Conservation (phyloP, 2,329 filamentous ascomycete genomes). For the Ceratocystis diversiconidia region DNA sequence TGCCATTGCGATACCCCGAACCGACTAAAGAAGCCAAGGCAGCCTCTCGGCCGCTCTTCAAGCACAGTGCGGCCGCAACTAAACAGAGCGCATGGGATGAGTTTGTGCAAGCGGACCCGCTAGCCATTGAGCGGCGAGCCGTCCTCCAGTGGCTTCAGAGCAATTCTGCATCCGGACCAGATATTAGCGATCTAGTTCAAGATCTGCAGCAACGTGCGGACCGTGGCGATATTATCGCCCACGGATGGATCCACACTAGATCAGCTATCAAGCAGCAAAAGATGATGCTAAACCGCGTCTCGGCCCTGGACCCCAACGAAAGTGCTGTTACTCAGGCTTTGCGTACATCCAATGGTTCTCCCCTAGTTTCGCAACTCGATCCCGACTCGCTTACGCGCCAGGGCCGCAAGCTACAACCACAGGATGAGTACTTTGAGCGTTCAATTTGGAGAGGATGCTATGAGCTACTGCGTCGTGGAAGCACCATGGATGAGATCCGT, state of each 20-base stretch:
- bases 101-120: slow-evolving; percentile 58
- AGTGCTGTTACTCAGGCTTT: slow-evolving; percentile 42
- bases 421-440: slow-evolving; percentile 79
- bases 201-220: slow-evolving; percentile 65
- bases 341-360: slow-evolving; percentile 44
- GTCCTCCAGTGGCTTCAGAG: slow-evolving; percentile 78
- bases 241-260: slow-evolving; percentile 87
- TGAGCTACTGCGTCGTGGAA: slow-evolving; percentile 80
- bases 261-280: slow-evolving; percentile 83
- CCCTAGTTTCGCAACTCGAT: slow-evolving; percentile 74
- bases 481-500: slow-evolving; percentile 54
- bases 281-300: slow-evolving; percentile 50
- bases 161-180: slow-evolving; percentile 52
- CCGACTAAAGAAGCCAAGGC: slow-evolving; percentile 7
- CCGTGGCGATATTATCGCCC: slow-evolving; percentile 65
- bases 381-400: slow-evolving; percentile 81
- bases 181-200: slow-evolving; percentile 61
- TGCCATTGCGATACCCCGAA: slow-evolving; percentile 51
- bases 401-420: slow-evolving; percentile 56
- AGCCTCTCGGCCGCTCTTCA: slow-evolving; percentile 12
- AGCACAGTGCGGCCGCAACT: slow-evolving; percentile 5
- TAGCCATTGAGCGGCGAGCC: slow-evolving; percentile 62
- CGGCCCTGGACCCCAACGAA: slow-evolving; percentile 49
- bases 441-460: slow-evolving; percentile 91
- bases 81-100: slow-evolving; percentile 33